These are phyloP conservation scores for Globisporangium apiculatum DNA, from an alignment of 352 stramenopile species.

Conservation along the genomic window DNA sequence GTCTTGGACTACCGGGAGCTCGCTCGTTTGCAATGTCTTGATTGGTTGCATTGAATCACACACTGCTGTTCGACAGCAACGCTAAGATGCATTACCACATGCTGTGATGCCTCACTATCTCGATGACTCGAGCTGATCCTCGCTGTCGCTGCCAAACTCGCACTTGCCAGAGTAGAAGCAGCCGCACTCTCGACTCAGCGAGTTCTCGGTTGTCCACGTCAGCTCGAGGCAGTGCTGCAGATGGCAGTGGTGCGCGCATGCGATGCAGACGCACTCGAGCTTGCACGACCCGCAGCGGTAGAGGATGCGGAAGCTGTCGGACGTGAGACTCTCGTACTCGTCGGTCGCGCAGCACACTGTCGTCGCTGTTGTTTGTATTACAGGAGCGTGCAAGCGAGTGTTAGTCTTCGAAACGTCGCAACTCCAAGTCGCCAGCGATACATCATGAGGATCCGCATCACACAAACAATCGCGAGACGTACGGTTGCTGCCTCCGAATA, in stretches of 20 bases:
- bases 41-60: no score
- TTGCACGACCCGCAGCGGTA: constrained; percentile 55
- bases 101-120: no score
- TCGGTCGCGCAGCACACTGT: constrained; percentile 42
- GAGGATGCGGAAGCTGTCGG: constrained; percentile 67
- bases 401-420: no score
- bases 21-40: no score
- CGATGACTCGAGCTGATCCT: no score
- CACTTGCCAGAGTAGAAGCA: constrained; percentile 33
- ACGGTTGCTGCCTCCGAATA: constrained; percentile 42
- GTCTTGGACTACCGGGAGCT: no score
- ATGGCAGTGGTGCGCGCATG: constrained; percentile 61
- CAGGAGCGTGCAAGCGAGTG: no score
- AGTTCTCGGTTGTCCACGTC: constrained; percentile 44
- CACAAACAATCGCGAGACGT: constrained; percentile 1
- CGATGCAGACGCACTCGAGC: constrained; percentile 48
- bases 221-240: constrained; percentile 55
- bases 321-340: constrained; percentile 52
- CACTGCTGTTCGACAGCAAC: no score
- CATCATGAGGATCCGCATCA: not conserved
- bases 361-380: constrained; percentile 15
- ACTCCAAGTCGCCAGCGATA: no score
- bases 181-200: constrained; percentile 28
- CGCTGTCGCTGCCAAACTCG: constrained; percentile 14
- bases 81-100: no score